phyloP scores from a whole-genome alignment of 768 basidiomycete species.

The Russula lepida region DNA sequence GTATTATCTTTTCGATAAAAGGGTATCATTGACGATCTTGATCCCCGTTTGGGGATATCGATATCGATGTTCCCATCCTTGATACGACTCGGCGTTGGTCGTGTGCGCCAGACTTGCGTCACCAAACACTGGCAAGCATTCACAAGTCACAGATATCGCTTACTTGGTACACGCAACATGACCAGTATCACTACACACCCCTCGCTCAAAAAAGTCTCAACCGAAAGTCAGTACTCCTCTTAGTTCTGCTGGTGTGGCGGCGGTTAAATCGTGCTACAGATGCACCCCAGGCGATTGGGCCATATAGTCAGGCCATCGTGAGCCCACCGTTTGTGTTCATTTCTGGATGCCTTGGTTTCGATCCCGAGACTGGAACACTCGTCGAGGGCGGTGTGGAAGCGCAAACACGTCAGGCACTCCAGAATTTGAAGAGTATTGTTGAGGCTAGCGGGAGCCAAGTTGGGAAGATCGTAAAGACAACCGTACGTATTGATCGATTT shows the following conservation, averaged over 20 bases:
- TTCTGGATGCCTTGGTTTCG: slow-evolving; percentile 82
- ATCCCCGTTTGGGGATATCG: background rate
- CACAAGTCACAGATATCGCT: background rate
- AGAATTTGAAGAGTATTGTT: slow-evolving; percentile 78
- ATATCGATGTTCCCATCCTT: background rate
- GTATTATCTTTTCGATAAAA: too few relatives aligned
- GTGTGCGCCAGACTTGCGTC: background rate
- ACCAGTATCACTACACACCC: slow-evolving; percentile 30
- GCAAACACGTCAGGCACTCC: slow-evolving; percentile 77
- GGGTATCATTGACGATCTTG: too few relatives aligned
- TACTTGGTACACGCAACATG: slow-evolving; percentile 18
- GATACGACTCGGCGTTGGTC: background rate
- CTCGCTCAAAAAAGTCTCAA: slow-evolving; percentile 31
- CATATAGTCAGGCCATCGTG: slow-evolving; percentile 84
- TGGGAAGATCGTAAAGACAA: slow-evolving; percentile 84
- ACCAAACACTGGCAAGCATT: background rate
- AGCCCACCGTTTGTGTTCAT: slow-evolving; percentile 78
- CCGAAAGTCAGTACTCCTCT: slow-evolving; percentile 21
- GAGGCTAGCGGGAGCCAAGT: slow-evolving; percentile 73
- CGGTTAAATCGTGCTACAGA: slow-evolving; percentile 33
- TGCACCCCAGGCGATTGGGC: slow-evolving; percentile 74
- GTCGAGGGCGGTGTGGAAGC: slow-evolving; percentile 68
- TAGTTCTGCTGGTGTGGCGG: background rate
- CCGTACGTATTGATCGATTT: slow-evolving; percentile 42
- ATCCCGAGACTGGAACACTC: slow-evolving; percentile 61